Percentiles rank a stretch among this genome's conserved stretches.
Conservation (phyloP, 306 rosid species). For the Trichosanthes cucumerina region DNA sequence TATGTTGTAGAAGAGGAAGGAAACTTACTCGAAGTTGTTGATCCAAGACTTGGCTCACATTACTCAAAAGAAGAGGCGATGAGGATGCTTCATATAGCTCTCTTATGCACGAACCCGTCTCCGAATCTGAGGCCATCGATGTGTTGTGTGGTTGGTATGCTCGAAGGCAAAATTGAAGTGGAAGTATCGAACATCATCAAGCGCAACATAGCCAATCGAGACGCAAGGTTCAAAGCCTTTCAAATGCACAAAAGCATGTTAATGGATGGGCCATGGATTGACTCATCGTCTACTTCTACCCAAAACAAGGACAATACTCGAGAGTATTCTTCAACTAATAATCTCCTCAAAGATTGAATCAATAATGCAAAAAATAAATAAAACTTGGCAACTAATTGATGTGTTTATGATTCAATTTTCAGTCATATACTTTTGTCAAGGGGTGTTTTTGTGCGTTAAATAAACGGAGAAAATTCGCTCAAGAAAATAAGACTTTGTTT, state of each 20-base stretch:
- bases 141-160: constrained; percentile 83
- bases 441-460: no score
- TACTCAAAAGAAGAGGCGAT: constrained; percentile 48
- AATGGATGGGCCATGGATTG: constrained; percentile 57
- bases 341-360: not conserved
- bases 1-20: constrained; percentile 90
- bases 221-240: constrained; percentile 49
- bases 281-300: constrained; percentile 32
- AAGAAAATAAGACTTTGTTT: no score
- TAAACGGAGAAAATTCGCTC: no score
- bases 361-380: not conserved
- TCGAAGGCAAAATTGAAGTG: constrained; percentile 54
- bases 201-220: constrained; percentile 19
- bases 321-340: constrained; percentile 21
- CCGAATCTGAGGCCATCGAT: constrained; percentile 82
- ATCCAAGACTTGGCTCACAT: constrained; percentile 47
- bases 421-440: no score
- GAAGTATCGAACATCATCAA: constrained; percentile 34
- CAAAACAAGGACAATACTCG: constrained; percentile 4
- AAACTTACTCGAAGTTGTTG: constrained; percentile 65
- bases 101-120: constrained; percentile 77
- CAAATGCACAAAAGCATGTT: constrained; percentile 10
- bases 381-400: no score
- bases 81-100: constrained; percentile 68
- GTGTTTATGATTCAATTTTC: no score